Percentiles rank a stretch among this genome's conserved stretches.
phyloP scores from a whole-genome alignment of 2,329 filamentous ascomycete genomes.

The Fusarium chlamydosporum region DNA sequence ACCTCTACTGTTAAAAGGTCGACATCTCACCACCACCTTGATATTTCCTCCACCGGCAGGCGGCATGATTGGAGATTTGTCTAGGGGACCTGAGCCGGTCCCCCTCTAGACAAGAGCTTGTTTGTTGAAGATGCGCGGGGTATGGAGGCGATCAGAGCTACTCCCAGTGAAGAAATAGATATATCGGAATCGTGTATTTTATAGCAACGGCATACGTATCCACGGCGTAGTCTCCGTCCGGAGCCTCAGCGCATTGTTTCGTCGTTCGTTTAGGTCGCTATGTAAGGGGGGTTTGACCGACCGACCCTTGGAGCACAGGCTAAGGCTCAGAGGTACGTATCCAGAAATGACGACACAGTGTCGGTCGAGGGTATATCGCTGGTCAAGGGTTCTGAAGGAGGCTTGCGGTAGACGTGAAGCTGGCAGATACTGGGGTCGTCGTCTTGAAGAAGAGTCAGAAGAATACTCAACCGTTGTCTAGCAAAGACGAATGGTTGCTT shows the following conservation, averaged over 20 bases:
- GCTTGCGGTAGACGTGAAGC: slow-evolving; percentile 9
- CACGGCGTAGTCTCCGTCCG: slow-evolving; percentile 42
- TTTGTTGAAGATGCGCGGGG: slow-evolving; percentile 50
- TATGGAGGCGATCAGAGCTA: slow-evolving; percentile 31
- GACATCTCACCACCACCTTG: slow-evolving; percentile 97
- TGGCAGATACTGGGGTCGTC: slow-evolving; percentile 21
- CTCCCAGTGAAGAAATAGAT: slow-evolving; percentile 12
- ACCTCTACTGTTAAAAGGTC: slow-evolving; percentile 97
- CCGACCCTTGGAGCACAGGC: slow-evolving; percentile 37
- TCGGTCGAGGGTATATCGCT: slow-evolving; percentile 29
- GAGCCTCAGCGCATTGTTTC: slow-evolving; percentile 47
- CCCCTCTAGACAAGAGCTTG: slow-evolving; percentile 51
- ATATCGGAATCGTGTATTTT: slow-evolving; percentile 29
- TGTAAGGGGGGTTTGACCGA: slow-evolving; percentile 33
- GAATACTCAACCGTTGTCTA: slow-evolving; percentile 35
- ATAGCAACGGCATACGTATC: slow-evolving; percentile 36
- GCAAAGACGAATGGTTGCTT: slow-evolving; percentile 47
- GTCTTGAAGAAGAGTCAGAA: slow-evolving; percentile 29
- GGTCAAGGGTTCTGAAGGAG: slow-evolving; percentile 13
- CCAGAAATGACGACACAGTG: slow-evolving; percentile 50
- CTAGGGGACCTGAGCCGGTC: slow-evolving; percentile 57
- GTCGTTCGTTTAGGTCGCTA: slow-evolving; percentile 27
- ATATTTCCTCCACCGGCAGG: slow-evolving; percentile 90
- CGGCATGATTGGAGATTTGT: slow-evolving; percentile 55
- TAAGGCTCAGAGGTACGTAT: slow-evolving; percentile 32